A percentile compares a stretch with the other conserved stretches of the same genome.
These are phyloP conservation scores for Cardamine chenopodiifolia DNA, from an alignment of 345 rosid genomes.

Conservation along the genomic window DNA sequence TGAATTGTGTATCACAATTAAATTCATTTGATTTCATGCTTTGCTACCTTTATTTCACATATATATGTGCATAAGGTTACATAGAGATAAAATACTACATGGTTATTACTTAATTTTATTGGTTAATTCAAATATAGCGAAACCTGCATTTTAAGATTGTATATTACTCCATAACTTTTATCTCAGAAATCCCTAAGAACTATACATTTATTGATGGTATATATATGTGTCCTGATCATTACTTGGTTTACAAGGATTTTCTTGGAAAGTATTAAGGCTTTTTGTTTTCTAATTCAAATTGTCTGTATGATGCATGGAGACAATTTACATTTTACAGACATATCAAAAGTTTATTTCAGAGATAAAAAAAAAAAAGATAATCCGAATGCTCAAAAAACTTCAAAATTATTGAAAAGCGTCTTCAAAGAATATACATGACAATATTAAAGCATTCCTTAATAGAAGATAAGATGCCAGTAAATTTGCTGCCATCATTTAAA, in stretches of 20 bases:
- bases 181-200: background rate
- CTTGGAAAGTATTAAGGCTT: background rate
- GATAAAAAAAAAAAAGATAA: background rate
- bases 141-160: background rate
- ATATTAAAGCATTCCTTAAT: background rate
- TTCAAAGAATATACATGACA: background rate
- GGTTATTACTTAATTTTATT: slow-evolving; percentile 6
- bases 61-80: background rate
- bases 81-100: background rate
- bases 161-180: background rate
- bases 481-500: background rate
- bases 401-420: background rate
- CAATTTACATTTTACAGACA: background rate
- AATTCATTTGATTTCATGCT: slow-evolving; percentile 29
- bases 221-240: background rate
- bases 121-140: background rate
- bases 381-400: slow-evolving; percentile 4
- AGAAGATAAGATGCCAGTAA: background rate
- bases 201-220: background rate
- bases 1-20: slow-evolving; percentile 25
- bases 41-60: slow-evolving; percentile 25
- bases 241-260: slow-evolving; percentile 6
- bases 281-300: background rate
- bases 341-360: background rate
- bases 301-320: background rate